A percentile compares a stretch with the other conserved stretches of the same genome.
phyloP scores from a whole-genome alignment of 257 asterid genomes.

The Ophiorrhiza pumila region DNA sequence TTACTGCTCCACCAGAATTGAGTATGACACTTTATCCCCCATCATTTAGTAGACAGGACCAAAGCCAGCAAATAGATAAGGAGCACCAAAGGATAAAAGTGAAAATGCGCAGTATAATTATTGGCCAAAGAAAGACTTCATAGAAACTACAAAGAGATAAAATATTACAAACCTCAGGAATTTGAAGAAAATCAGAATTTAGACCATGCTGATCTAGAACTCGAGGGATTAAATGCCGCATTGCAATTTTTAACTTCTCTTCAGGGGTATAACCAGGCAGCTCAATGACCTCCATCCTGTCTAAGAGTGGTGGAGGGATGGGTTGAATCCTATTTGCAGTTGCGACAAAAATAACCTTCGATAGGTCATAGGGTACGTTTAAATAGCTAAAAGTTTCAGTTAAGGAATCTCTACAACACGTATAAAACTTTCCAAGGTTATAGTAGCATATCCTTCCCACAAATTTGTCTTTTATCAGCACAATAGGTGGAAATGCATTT shows the following conservation, averaged over 20 bases:
- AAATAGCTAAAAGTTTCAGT: constrained; percentile 65
- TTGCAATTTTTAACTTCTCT: constrained; percentile 91
- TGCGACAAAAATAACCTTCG: constrained; percentile 96
- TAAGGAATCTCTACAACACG: constrained; percentile 47
- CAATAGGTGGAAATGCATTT: not conserved
- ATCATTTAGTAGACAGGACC: not conserved
- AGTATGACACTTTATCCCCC: not conserved
- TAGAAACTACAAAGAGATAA: not conserved
- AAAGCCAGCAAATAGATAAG: constrained; percentile 6
- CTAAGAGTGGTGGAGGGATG: constrained; percentile 89
- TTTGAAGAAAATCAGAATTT: constrained; percentile 77
- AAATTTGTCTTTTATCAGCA: constrained; percentile 8
- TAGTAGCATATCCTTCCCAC: not conserved
- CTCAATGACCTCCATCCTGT: constrained; percentile 99
- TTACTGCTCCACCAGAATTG: not conserved
- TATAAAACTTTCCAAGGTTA: not conserved
- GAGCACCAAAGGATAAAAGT: not conserved
- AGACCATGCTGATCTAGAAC: constrained; percentile 98
- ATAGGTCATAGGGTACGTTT: constrained; percentile 95
- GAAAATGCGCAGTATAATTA: not conserved
- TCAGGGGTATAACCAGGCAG: constrained; percentile 99
- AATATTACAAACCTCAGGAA: constrained; percentile 69
- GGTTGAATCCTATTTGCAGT: constrained; percentile 96
- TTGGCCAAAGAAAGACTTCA: not conserved
- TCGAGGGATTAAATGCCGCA: constrained; percentile 84